phyloP scores from a whole-genome alignment of 2,329 filamentous ascomycete genomes.

The Ophiostoma montium region DNA sequence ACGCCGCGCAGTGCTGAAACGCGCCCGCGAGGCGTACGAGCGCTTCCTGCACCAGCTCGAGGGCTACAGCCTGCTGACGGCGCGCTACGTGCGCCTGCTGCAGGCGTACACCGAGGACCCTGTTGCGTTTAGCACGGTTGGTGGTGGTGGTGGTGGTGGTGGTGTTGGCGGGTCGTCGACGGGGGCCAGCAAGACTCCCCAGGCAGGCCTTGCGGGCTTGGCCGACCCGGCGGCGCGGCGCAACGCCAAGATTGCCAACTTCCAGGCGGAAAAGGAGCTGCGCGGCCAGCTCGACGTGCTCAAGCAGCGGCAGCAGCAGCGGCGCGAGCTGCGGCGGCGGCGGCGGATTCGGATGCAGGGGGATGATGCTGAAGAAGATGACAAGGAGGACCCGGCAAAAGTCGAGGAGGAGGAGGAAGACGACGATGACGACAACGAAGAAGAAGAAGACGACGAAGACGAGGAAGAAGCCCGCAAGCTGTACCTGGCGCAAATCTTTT shows the following conservation, averaged over 20 bases:
- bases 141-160: constrained; percentile 30
- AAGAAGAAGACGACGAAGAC: constrained; percentile 43
- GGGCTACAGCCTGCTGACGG: constrained; percentile 58
- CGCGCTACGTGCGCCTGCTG: constrained; percentile 52
- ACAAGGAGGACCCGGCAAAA: not conserved
- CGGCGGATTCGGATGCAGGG: not conserved
- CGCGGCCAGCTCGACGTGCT: constrained; percentile 61
- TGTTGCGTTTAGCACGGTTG: constrained; percentile 55
- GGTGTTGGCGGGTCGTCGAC: constrained; percentile 18
- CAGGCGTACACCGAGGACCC: constrained; percentile 61
- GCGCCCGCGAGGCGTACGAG: constrained; percentile 60
- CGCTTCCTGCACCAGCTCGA: constrained; percentile 64
- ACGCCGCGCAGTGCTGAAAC: constrained; percentile 47
- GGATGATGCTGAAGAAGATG: not conserved
- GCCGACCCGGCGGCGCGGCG: constrained; percentile 51
- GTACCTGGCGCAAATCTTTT: constrained; percentile 60
- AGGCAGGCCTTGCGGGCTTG: constrained; percentile 12
- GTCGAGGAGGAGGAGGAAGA: not conserved
- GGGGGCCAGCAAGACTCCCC: not conserved
- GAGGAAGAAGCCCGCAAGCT: constrained; percentile 72
- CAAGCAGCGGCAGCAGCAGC: constrained; percentile 24
- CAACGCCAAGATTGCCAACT: constrained; percentile 74
- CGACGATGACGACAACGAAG: not conserved
- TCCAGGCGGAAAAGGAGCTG: constrained; percentile 72
- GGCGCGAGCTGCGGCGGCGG: constrained; percentile 6